Base-by-base conservation (phyloP, 495 filamentous ascomycete genomes). In the Tetracladium setigerum region DNA sequence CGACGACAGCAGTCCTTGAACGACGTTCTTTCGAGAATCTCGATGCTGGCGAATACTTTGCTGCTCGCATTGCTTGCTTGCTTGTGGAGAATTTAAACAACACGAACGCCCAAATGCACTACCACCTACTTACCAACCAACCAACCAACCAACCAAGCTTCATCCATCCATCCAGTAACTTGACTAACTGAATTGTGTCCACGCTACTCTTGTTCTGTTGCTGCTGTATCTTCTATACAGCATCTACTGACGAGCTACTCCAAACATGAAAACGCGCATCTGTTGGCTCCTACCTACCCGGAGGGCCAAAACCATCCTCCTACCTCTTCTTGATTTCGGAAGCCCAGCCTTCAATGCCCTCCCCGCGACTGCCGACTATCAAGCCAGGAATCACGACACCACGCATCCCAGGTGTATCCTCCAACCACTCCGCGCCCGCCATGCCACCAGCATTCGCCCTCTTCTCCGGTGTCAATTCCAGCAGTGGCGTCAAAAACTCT, bases 331-430 rank as follows among this genome's bases (percentile, higher is more conserved):
- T 91, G 2, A 95, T 78, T 70, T 97, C 92, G 18, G 70, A 73
- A 2, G 90, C 83, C 92, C 92, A 98, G 11, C 92, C 92, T 37
- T 96, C 92, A 60, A 98, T 97, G 8, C 89, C 92, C 46, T 95
- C 89, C 4, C 94, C 92, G 34, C 78, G 80, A 50, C 81, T 89
- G 2, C 89, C 90, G 1, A 91, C 84, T 18, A 77, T 56, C 14
- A 95, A 69, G 5, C 78, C 77, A 41, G 77, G 71, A 37, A 96
- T 67, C 50, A 78, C 79, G 37, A 92, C 69, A 7, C 74, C 76
- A 44, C 86, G 78, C 94, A 99, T 99, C 11, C 89, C 92, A 24
- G 79, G 78, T 2, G 89, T 87, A 50, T 84, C 81, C 44, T 85
- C 76, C 56, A 96, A 66, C 74, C 91, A 97, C 12, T 69, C 65